Evolutionary conservation across 208 protist genomes (phyloP).

Genomic region (Trypanosoma platydactyli): DNA sequence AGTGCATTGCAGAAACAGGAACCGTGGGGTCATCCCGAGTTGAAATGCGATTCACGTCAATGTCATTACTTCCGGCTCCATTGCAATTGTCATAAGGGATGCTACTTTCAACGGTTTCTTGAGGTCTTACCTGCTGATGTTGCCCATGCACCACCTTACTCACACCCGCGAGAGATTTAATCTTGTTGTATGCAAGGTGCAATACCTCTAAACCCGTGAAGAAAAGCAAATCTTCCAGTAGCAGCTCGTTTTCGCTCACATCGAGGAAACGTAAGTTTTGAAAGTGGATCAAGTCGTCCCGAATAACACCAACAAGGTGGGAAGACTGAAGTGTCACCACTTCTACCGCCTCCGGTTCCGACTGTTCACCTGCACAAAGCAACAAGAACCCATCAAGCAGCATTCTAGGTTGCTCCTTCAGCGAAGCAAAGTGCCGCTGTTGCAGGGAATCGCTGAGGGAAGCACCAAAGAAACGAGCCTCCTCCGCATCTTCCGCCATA

Average conservation of each 20-base stretch:
- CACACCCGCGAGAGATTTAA: constrained; percentile 52
- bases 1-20: constrained; percentile 26
- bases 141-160: constrained; percentile 27
- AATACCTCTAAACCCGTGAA: constrained; percentile 68
- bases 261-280: constrained; percentile 66
- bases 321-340: constrained; percentile 71
- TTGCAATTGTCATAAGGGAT: background rate
- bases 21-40: constrained; percentile 13
- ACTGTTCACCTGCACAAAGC: constrained; percentile 55
- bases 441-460: constrained; percentile 4
- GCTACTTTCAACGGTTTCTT: background rate
- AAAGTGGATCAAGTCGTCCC: constrained; percentile 81
- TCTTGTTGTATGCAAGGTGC: constrained; percentile 80
- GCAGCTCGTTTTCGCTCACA: constrained; percentile 78
- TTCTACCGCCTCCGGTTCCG: constrained; percentile 70
- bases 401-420: constrained; percentile 28
- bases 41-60: background rate
- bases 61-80: background rate
- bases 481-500: constrained; percentile 34
- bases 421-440: background rate
- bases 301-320: constrained; percentile 55
- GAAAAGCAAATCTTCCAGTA: constrained; percentile 57
- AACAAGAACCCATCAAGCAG: constrained; percentile 83
- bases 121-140: constrained; percentile 4
- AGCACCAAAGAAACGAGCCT: constrained; percentile 35